These are phyloP conservation scores for Nymphaea thermarum DNA, from an alignment of 164 flowering plant species.

Conservation along the genomic window DNA sequence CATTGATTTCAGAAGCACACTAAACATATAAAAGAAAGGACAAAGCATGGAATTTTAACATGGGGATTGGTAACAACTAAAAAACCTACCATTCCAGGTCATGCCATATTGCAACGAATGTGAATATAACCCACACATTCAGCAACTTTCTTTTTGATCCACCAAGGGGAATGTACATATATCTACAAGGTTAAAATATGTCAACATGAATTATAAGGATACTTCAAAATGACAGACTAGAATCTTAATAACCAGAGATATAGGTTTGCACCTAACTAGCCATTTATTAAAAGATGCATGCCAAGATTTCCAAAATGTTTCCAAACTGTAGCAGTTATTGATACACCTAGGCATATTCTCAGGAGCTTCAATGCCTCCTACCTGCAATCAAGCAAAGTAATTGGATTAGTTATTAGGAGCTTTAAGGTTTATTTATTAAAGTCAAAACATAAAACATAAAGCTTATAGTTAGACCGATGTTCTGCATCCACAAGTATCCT, in stretches of 20 bases:
- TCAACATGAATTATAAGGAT: no score
- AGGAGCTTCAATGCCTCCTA: constrained; percentile 74
- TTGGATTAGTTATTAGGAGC: background rate
- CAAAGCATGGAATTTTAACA: background rate
- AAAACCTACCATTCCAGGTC: constrained; percentile 80
- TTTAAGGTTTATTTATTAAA: background rate
- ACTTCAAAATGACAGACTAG: background rate
- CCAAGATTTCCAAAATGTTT: constrained; percentile 97
- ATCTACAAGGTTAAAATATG: constrained; percentile 30
- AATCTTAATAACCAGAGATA: background rate
- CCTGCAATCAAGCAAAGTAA: constrained; percentile 21
- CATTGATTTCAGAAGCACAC: background rate
- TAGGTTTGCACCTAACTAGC: constrained; percentile 71
- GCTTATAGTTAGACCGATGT: no score
- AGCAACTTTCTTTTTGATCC: constrained; percentile 75
- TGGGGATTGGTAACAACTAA: background rate
- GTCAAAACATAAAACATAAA: background rate
- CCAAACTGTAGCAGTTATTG: constrained; percentile 86
- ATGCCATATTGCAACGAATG: constrained; percentile 99
- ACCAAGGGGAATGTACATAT: constrained; percentile 94
- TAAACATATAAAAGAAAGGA: background rate
- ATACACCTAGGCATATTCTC: constrained; percentile 96
- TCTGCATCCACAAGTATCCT: background rate
- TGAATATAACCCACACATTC: constrained; percentile 88
- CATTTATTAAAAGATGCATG: constrained; percentile 97